phyloP scores from a whole-genome alignment of 352 stramenopile species.

The Globisporangium alternatum region DNA sequence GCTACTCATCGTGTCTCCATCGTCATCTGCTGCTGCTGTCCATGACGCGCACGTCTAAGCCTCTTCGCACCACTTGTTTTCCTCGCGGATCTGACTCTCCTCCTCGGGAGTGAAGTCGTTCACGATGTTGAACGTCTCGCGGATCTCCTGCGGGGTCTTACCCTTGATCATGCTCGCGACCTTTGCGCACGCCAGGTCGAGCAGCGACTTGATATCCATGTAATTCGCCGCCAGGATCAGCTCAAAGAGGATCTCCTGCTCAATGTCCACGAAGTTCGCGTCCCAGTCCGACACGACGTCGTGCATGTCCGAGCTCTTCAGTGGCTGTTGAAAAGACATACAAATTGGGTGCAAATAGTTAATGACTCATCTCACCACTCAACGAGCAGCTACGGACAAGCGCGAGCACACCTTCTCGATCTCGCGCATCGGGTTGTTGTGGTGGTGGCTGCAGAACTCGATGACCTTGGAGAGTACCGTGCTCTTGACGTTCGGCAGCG shows the following conservation, averaged over 20 bases:
- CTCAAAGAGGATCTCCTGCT: conserved; percentile 99
- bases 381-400: not conserved
- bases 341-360: not conserved
- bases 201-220: conserved; percentile 98
- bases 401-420: conserved; percentile 94
- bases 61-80: conserved; percentile 99
- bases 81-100: conserved; percentile 98
- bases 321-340: conserved; percentile 53
- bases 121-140: conserved; percentile 99
- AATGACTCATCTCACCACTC: not conserved
- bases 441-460: conserved; percentile 95
- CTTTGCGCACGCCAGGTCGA: conserved; percentile 92
- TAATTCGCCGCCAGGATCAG: conserved; percentile 99
- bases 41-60: conserved; percentile 56
- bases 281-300: conserved; percentile 99
- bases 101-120: conserved; percentile 99
- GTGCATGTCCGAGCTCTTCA: conserved; percentile 98
- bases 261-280: conserved; percentile 98
- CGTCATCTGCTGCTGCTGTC: not conserved
- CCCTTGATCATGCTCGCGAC: conserved; percentile 93
- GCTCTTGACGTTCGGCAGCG: conserved; percentile 97
- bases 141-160: conserved; percentile 99
- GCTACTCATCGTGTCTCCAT: not conserved
- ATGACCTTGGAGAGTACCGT: conserved; percentile 96
- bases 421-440: conserved; percentile 98